Percentiles rank a stretch among this genome's conserved stretches.
Evolutionary conservation across 1,284 basidiomycete genomes (phyloP).

Genomic region (Rhodofomes roseus): DNA sequence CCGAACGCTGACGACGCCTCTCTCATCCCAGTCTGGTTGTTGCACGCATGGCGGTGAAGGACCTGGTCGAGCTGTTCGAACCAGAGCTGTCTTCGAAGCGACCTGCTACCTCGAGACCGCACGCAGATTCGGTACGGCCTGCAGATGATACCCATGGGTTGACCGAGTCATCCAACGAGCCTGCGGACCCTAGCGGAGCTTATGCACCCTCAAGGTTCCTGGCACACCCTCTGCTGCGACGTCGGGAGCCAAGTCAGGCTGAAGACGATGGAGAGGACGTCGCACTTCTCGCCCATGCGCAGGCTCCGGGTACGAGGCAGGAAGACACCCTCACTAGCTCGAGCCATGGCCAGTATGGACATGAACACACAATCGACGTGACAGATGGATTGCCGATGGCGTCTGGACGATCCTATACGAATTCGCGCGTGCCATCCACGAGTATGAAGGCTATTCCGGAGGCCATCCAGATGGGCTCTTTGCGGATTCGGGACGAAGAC

Average conservation of each 20-base stretch:
- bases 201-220: conserved; percentile 5
- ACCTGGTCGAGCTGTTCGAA: conserved; percentile 29
- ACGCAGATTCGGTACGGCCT: background rate
- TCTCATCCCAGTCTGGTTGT: background rate
- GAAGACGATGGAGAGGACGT: conserved; percentile 20
- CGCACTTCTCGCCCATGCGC: conserved; percentile 5
- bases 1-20: background rate
- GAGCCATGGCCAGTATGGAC: background rate
- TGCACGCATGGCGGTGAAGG: conserved; percentile 26
- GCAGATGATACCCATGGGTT: background rate
- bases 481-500: background rate
- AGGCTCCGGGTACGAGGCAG: background rate
- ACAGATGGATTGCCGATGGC: conserved; percentile 14
- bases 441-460: background rate
- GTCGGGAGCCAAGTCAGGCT: conserved; percentile 18
- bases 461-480: background rate
- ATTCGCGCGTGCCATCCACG: background rate
- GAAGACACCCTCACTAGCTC: background rate
- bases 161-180: background rate
- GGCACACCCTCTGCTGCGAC: conserved; percentile 21
- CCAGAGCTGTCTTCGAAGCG: conserved; percentile 5
- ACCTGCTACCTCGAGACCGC: background rate
- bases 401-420: conserved; percentile 6
- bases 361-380: conserved; percentile 12
- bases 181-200: background rate